These are phyloP conservation scores for Apiospora rasikravindrae DNA, from an alignment of 2,329 filamentous ascomycete genomes.

Conservation along the genomic window DNA sequence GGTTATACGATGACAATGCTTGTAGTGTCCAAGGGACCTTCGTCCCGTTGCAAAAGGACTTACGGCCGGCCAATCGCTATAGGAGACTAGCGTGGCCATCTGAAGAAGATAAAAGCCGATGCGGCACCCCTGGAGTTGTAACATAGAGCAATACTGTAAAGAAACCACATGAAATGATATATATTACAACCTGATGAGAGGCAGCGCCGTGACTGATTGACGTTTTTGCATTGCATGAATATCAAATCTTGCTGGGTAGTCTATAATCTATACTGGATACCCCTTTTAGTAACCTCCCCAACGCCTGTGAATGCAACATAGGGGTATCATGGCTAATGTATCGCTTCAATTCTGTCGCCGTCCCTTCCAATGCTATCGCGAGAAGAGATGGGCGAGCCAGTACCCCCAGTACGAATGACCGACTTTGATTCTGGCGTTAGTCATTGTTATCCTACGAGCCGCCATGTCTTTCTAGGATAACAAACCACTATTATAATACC, in stretches of 20 bases:
- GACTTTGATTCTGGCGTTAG: too few relatives aligned
- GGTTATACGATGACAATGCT: not conserved
- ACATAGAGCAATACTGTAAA: constrained; percentile 7
- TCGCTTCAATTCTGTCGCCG: not conserved
- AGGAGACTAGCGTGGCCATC: not conserved
- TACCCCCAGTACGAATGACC: too few relatives aligned
- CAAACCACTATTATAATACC: too few relatives aligned
- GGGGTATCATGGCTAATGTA: constrained; percentile 4
- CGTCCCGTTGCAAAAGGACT: not conserved
- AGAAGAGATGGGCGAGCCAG: too few relatives aligned
- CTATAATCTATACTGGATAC: not conserved
- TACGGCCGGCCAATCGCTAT: not conserved
- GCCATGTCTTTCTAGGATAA: too few relatives aligned
- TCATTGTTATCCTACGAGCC: too few relatives aligned
- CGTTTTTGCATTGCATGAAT: not conserved
- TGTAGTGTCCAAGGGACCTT: not conserved
- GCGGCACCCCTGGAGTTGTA: not conserved
- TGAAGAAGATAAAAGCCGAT: not conserved
- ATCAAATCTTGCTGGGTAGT: not conserved
- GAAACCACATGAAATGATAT: not conserved
- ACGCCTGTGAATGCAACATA: constrained; percentile 2
- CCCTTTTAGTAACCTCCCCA: not conserved
- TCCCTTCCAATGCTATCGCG: too few relatives aligned
- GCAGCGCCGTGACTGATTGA: not conserved
- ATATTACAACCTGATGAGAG: not conserved